A percentile compares a stretch with the other conserved stretches of the same genome.
Conservation (phyloP, 139 green algal genomes). For the Coelastrella sp. region DNA sequence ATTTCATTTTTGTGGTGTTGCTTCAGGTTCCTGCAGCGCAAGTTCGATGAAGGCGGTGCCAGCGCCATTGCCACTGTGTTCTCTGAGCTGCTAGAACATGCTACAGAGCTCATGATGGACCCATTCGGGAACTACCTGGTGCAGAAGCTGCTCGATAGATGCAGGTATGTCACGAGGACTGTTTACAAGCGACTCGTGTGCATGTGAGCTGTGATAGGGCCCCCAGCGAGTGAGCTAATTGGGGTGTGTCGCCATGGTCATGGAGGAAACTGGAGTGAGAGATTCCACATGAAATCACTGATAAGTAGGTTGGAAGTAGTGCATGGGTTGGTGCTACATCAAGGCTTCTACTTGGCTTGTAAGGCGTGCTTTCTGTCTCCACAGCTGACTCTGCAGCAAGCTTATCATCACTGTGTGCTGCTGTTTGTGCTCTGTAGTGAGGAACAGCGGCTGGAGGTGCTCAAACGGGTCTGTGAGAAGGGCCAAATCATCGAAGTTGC, state of each 20-base stretch:
- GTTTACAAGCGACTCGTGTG: too few species aligned
- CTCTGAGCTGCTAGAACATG: conserved; percentile 76
- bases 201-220: too few species aligned
- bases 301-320: too few species aligned
- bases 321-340: too few species aligned
- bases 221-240: too few species aligned
- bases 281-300: too few species aligned
- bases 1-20: background rate
- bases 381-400: too few species aligned
- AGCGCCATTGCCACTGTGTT: conserved; percentile 85
- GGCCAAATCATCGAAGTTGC: conserved; percentile 89
- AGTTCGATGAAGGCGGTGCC: conserved; percentile 96
- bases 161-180: conserved; percentile 47
- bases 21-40: conserved; percentile 92
- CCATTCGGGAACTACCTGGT: conserved; percentile 99
- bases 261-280: too few species aligned
- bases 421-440: conserved; percentile 64
- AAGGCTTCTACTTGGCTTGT: too few species aligned
- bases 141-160: conserved; percentile 98
- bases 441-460: conserved; percentile 86
- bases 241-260: too few species aligned
- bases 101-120: conserved; percentile 97
- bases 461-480: conserved; percentile 83
- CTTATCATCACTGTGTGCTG: background rate
- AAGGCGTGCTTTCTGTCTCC: too few species aligned